Percentiles rank a stretch among this genome's conserved stretches.
Evolutionary conservation across 257 asterid species (phyloP).

Genomic region (Fraxinus anomala): DNA sequence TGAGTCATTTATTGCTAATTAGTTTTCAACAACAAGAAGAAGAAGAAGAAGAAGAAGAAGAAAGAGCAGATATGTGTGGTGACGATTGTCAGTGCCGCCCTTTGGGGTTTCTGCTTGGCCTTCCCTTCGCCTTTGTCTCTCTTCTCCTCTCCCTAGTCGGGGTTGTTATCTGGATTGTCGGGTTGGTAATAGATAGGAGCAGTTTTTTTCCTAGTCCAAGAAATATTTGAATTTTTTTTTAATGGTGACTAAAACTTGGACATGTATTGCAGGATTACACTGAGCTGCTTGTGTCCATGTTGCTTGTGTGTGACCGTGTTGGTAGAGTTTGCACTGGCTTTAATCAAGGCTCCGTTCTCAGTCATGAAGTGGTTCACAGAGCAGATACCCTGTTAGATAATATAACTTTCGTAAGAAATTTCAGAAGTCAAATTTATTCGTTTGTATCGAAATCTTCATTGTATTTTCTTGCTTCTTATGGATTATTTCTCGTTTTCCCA

Average conservation of each 20-base stretch:
- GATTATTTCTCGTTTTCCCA: not conserved
- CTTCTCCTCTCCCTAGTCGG: constrained; percentile 37
- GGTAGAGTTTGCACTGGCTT: constrained; percentile 59
- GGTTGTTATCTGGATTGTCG: constrained; percentile 35
- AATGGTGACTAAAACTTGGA: not conserved
- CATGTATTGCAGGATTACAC: constrained; percentile 42
- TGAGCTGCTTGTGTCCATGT: constrained; percentile 82
- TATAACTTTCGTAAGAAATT: not conserved
- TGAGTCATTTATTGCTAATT: not conserved
- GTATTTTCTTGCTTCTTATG: not conserved
- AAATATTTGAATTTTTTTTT: too few species aligned
- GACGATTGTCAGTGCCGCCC: constrained; percentile 32
- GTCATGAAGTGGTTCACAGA: constrained; percentile 60
- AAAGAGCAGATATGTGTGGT: constrained; percentile 29
- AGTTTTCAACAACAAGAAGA: not conserved
- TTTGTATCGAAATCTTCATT: not conserved
- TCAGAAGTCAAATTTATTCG: not conserved
- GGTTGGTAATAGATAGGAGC: constrained; percentile 15
- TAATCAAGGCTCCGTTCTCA: constrained; percentile 67
- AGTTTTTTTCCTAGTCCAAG: not conserved
- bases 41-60: not conserved
- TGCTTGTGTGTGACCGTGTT: constrained; percentile 72
- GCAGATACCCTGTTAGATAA: constrained; percentile 57
- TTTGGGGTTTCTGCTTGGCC: constrained; percentile 35
- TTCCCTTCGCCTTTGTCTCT: constrained; percentile 35